Evolutionary conservation across 176 grass and related monocot genomes (phyloP).

Genomic region (Metroxylon sagu): DNA sequence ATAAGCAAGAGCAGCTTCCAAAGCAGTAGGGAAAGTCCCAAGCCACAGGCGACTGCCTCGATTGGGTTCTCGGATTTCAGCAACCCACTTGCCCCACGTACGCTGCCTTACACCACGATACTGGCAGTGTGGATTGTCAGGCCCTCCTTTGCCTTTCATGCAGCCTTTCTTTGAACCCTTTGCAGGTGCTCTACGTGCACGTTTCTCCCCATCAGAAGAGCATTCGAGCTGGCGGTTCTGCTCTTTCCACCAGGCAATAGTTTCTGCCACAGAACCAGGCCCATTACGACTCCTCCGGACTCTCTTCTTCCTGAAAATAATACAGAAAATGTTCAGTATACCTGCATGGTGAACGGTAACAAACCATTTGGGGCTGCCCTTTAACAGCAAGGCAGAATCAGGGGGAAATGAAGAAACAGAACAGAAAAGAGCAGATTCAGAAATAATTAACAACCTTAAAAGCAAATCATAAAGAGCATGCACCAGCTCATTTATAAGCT

Average conservation of each 20-base stretch:
- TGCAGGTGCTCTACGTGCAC: conserved; percentile 42
- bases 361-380: not conserved
- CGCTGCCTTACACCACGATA: conserved; percentile 86
- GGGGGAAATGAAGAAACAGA: no score
- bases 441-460: no score
- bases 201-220: conserved; percentile 5
- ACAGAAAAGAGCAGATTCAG: no score
- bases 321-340: not conserved
- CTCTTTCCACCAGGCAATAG: conserved; percentile 51
- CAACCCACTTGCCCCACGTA: conserved; percentile 94
- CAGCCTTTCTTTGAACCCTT: conserved; percentile 96
- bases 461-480: no score
- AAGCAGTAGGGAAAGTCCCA: conserved; percentile 61
- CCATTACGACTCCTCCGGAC: conserved; percentile 47
- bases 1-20: conserved; percentile 62
- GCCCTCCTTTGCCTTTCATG: conserved; percentile 91
- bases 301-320: conserved; percentile 50
- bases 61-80: conserved; percentile 84
- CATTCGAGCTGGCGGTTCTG: conserved; percentile 37
- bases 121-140: conserved; percentile 50
- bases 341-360: not conserved
- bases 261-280: conserved; percentile 45
- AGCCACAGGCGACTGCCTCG: conserved; percentile 65
- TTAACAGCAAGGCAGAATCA: not conserved
- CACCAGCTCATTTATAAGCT: no score